Evolutionary conservation across 805 yeast species (phyloP).

Genomic region (Lachancea nothofagi): DNA sequence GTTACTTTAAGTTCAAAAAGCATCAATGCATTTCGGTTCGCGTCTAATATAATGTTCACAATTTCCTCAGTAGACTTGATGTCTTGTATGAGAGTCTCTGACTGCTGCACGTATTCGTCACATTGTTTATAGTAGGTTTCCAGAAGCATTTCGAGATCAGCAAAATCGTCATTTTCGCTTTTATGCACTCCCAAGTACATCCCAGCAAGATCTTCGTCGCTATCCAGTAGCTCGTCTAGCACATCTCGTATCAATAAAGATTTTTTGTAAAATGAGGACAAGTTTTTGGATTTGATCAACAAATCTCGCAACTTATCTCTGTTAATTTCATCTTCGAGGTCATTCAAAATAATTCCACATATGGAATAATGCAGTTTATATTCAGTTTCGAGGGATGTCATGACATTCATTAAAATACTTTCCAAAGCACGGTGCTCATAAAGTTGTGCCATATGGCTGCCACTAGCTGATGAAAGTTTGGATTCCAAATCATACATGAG

Average conservation of each 20-base stretch:
- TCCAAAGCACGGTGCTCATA: constrained; percentile 84
- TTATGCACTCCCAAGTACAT: constrained; percentile 61
- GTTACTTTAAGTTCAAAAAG: constrained; percentile 76
- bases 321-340: constrained; percentile 74
- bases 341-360: constrained; percentile 60
- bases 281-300: constrained; percentile 63
- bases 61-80: constrained; percentile 89
- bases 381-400: constrained; percentile 74
- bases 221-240: constrained; percentile 76
- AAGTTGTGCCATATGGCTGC: constrained; percentile 32
- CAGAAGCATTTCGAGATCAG: constrained; percentile 78
- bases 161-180: constrained; percentile 38
- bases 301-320: constrained; percentile 68
- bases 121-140: constrained; percentile 89
- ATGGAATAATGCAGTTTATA: constrained; percentile 49
- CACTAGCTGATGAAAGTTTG: constrained; percentile 41
- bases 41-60: constrained; percentile 83
- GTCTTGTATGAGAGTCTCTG: constrained; percentile 75
- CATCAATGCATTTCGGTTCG: constrained; percentile 87
- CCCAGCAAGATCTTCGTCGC: constrained; percentile 75
- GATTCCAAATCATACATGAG: constrained; percentile 81
- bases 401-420: constrained; percentile 72
- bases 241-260: constrained; percentile 71
- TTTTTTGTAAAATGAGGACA: constrained; percentile 71
- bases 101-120: constrained; percentile 89